A percentile compares a stretch with the other conserved stretches of the same genome.
Conservation (phyloP, 106 monocot species). For the Platanthera zijinensis region DNA sequence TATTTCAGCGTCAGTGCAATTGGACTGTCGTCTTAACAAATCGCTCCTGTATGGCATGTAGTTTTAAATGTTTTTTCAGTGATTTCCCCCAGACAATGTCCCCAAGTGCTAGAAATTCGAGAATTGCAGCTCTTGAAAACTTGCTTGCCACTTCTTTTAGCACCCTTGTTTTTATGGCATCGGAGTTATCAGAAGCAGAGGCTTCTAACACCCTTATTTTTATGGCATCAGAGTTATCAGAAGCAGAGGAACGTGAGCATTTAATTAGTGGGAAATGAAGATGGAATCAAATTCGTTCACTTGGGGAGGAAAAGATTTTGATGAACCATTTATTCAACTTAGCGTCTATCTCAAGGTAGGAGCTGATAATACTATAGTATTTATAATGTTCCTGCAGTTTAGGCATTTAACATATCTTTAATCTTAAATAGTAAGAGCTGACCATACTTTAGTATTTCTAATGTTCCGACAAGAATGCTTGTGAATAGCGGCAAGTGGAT, state of each 20-base stretch:
- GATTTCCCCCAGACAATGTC: conserved; percentile 69
- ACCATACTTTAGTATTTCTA: background rate
- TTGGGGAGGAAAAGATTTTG: conserved; percentile 72
- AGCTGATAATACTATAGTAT: background rate
- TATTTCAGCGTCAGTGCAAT: no score
- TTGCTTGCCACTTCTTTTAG: conserved; percentile 75
- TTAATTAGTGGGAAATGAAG: conserved; percentile 51
- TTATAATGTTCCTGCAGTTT: no score
- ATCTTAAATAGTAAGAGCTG: background rate
- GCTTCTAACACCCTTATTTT: no score
- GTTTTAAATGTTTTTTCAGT: conserved; percentile 21
- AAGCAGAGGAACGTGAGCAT: conserved; percentile 87
- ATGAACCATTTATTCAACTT: conserved; percentile 80
- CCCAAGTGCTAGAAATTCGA: conserved; percentile 83
- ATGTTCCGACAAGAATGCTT: no score
- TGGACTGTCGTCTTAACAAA: background rate
- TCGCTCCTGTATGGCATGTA: background rate
- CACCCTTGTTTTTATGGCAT: conserved; percentile 78
- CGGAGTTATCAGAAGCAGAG: conserved; percentile 90
- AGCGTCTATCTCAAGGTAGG: conserved; percentile 70
- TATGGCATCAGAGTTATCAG: conserved; percentile 91
- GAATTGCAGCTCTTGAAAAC: conserved; percentile 86
- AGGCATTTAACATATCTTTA: background rate
- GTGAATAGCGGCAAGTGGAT: no score
- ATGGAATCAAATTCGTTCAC: conserved; percentile 88